These are phyloP conservation scores for Aeschynomene evenia DNA, from an alignment of 306 rosid species.

Conservation along the genomic window DNA sequence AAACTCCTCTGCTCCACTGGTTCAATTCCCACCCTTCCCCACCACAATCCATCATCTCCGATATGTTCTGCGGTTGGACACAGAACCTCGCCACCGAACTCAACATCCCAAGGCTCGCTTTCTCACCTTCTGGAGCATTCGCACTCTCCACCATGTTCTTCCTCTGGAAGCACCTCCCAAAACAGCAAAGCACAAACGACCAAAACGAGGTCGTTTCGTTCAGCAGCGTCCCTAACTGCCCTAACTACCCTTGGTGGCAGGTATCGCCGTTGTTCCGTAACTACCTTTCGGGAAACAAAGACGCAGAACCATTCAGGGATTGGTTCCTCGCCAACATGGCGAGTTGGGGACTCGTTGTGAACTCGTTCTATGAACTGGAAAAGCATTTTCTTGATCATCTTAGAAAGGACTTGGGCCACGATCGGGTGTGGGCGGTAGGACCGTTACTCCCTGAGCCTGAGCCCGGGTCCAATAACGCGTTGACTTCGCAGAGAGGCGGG, in stretches of 20 bases:
- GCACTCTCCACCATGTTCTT: constrained; percentile 35
- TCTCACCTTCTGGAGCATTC: constrained; percentile 50
- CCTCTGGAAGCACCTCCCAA: constrained; percentile 34
- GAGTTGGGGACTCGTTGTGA: constrained; percentile 51
- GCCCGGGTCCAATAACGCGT: neutral
- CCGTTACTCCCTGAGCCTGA: constrained; percentile 38
- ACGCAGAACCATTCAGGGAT: constrained; percentile 18
- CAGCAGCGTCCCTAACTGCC: constrained; percentile 34
- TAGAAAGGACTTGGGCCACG: constrained; percentile 33
- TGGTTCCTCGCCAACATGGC: constrained; percentile 17
- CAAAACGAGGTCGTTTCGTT: constrained; percentile 38
- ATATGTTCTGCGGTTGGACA: constrained; percentile 60
- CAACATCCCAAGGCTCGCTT: constrained; percentile 34
- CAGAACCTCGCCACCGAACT: constrained; percentile 43
- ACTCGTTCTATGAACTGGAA: constrained; percentile 48
- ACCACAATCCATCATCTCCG: constrained; percentile 46
- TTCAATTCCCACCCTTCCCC: constrained; percentile 33
- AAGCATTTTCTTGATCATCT: constrained; percentile 37
- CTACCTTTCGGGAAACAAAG: constrained; percentile 29
- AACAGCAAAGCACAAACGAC: neutral
- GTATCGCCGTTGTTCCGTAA: constrained; percentile 42
- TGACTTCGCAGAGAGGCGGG: constrained; percentile 35
- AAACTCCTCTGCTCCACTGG: constrained; percentile 27
- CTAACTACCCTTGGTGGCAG: constrained; percentile 65
- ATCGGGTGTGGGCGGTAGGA: constrained; percentile 54